Evolutionary conservation across 495 filamentous ascomycete genomes (phyloP), one percentile per base, ranked within the genome.

Genomic region (Daldinia caldariorum): DNA sequence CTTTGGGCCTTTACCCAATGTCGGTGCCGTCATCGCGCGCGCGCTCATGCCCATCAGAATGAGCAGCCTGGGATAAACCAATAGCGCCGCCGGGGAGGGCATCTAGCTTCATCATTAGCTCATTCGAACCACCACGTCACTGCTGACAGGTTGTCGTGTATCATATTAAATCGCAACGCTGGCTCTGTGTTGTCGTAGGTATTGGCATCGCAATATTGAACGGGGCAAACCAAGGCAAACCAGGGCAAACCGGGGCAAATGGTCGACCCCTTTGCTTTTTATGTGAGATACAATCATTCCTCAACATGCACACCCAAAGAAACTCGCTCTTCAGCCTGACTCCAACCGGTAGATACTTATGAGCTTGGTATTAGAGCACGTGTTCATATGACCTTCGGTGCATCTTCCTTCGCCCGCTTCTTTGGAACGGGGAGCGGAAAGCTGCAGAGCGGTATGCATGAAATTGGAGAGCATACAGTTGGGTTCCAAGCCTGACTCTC

Each of bases 11-110:
- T 14, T 35, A 43, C 56, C 56, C 38, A 43, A 59, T 43, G 1
- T 29, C 18, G 26, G 55, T 66, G 26, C 35, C 63, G 55, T 60
- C 63, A 66, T 54, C 63, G 14, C 58, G 63, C 63, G 58, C 45
- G 22, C 29, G n/a, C 37, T 43, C 41, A 47, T 29, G 16, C 63
- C 47, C 56, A 45, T 60, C 29, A 54, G 35, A 60, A 38, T 26
- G 47, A 35, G 57, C 10, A 31, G 38, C 45, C 38, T 47, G 16
- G 13, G 13, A 43, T 29, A 13, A 37, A 26, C 63, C 63, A 67
- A 67, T 67, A 61, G 18, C 12, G 8, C 26, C 32, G 26, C 34
- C 38, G 41, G 47, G 32, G 34, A 54, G 18, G 20, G 49, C 57
- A 16, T 37, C 56, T 34, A 61, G 57, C 63, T 34, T 54, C 9